Evolutionary conservation across 148 eudicot genomes (phyloP), one percentile per base, ranked within the genome.

Genomic region (Polygonum maritimum): DNA sequence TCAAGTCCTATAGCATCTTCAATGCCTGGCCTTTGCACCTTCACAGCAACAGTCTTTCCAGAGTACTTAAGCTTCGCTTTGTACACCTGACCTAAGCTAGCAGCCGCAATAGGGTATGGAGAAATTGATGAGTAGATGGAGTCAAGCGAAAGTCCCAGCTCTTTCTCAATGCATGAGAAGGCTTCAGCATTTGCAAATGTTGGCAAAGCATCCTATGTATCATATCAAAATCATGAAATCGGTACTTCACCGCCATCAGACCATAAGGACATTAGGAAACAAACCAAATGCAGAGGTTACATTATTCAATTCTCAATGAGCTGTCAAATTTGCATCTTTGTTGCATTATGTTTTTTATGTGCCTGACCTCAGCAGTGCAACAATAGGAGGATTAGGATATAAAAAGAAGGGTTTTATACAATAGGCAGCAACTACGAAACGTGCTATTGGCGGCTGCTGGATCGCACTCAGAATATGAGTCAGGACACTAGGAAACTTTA

Each of bases 1-100:
- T 95, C 99, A 49, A 90, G 88, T 69, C 99, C 99, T 67, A 95
- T 89, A 77, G 96, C 85, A 81, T 95, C 99, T 85, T 95, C 99
- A 80, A 95, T 95, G 63, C 94, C 97, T 83, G 99, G 99, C 79
- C 99, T 79, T 81, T 95, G 99, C 81, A 95, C 99, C 86, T 95
- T 95, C 84, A 95, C 99, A 74, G 99, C 99, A 82, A 95, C 99
- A 77, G 81, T 83, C 79, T 91, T 89, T 63, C 97, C 92, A 73
- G 99, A 92, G 79, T 84, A 85, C 86, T 85, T 95, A 79, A 95
- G 80, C 81, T 84, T 88, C 58, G 97, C 99, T 87, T 95, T 95
- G 83, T 95, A 95, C 78, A 95, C 99, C 86, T 95, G 99, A 49
- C 99, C 99, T 78, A 95, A 83, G 88, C 99, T 95, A 77, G 99